phyloP scores from a whole-genome alignment of 768 basidiomycete genomes.

The Lepiota subincarnata region DNA sequence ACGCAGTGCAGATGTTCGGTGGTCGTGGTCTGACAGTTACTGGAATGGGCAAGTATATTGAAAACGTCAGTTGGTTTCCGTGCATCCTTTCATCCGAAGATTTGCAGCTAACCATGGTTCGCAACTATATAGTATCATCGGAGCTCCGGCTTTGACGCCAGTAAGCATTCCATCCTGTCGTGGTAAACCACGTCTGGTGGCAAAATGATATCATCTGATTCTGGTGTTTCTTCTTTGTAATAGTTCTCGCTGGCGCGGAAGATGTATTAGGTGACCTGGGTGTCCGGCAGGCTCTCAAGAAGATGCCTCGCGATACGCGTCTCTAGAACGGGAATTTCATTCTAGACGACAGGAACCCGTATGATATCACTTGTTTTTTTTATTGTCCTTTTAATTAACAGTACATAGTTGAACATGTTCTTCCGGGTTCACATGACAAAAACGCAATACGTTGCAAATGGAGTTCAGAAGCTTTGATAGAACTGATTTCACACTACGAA shows the following conservation, averaged over 20 bases:
- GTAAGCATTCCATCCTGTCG: constrained; percentile 28
- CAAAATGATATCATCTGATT: not conserved
- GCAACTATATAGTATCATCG: constrained; percentile 61
- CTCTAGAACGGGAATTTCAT: constrained; percentile 15
- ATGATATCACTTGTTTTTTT: too few species aligned
- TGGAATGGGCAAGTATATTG: constrained; percentile 83
- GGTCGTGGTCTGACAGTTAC: constrained; percentile 83
- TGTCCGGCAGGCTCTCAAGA: constrained; percentile 29
- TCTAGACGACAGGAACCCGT: not conserved
- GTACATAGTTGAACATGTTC: too few species aligned
- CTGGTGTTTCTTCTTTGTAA: constrained; percentile 12
- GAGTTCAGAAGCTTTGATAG: not conserved
- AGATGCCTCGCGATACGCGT: constrained; percentile 29
- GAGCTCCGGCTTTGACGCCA: constrained; percentile 80
- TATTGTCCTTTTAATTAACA: too few species aligned
- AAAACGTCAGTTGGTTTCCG: constrained; percentile 52
- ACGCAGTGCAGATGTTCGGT: constrained; percentile 84
- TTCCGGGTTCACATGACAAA: not conserved
- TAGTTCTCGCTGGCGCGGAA: constrained; percentile 63
- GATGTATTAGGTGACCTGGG: constrained; percentile 29
- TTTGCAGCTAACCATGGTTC: not conserved
- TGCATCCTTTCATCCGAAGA: not conserved
- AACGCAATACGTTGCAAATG: not conserved
- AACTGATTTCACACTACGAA: not conserved
- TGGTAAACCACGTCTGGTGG: not conserved